Evolutionary conservation across 225 moss, liverwort and hornwort genomes (phyloP), one percentile per base, ranked within the genome.

Genomic region (Physcomitrellopsis africana): DNA sequence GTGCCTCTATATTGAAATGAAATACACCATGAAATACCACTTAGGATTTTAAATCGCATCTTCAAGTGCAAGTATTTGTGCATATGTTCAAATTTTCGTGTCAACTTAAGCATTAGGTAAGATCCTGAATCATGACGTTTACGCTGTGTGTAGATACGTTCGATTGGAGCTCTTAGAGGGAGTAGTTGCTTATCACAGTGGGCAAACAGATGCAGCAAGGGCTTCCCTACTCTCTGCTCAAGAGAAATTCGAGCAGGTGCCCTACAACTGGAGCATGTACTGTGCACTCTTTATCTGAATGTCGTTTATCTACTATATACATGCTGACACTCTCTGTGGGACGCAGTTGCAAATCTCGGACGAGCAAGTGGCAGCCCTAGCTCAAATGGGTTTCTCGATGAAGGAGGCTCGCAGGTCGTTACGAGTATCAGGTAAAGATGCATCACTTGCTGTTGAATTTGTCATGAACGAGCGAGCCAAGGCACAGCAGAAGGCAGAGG

Each of bases 161-260:
- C 77, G 97, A 55, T 74, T 97, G 76, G 97, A 97, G 79, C 97
- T 97, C 63, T 80, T 97, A 57, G 97, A 97, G 67, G 97, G 97
- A 45, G 92, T 97, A 68, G 94, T 97, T 51, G 90, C 97, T 60
- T 97, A 84, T 60, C 93, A 97, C 60, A 90, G 90, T 77, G 97
- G 94, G 51, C 90, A 87, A 72, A 53, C 60, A 53, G 90, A 90
- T 75, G 77, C 83, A 87, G 97, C 97, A 23, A 87, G 79, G 66
- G 77, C 64, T 22, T 97, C 87, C 16, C 82, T 97, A 59, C 76
- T 81, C 42, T 91, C 97, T 80, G 94, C 97, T n/a, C 68, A 87
- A 69, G 72, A 72, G 32, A 97, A 93, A 71, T 97, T 83, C 77
- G 91, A 93, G 73, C 87, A 92, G 91, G 91, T 91, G 23, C 17